A percentile compares a stretch with the other conserved stretches of the same genome.
Conservation (phyloP, 129 eudicot species). For the Flaveria ramosissima region DNA sequence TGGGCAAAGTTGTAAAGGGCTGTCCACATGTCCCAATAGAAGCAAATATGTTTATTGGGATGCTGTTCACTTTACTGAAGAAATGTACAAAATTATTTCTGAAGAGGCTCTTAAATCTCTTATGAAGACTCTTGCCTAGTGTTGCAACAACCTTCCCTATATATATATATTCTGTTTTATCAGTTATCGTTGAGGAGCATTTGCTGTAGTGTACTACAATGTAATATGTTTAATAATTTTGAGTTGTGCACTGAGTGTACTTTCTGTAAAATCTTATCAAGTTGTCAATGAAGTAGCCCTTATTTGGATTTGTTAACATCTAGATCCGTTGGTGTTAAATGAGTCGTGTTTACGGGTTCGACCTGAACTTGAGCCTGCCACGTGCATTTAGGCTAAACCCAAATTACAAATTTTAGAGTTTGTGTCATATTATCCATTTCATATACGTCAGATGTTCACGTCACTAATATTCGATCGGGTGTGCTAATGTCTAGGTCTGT, state of each 20-base stretch:
- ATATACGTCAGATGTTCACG: no score
- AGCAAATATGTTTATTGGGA: conserved; percentile 61
- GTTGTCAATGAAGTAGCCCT: neutral
- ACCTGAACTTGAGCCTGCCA: neutral
- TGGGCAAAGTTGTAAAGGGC: conserved; percentile 49
- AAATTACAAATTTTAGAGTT: no score
- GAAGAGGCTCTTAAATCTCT: conserved; percentile 42
- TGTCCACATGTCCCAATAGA: conserved; percentile 47
- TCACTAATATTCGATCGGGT: no score
- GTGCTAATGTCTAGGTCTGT: no score
- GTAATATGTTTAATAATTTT: neutral
- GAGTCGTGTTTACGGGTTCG: neutral
- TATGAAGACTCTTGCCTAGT: conserved; percentile 23
- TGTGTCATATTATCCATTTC: no score
- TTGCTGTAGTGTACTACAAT: conserved; percentile 3
- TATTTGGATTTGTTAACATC: neutral
- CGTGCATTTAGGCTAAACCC: no score
- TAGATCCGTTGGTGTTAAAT: neutral
- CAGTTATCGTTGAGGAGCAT: neutral
- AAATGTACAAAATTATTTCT: conserved; percentile 52
- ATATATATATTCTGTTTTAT: neutral
- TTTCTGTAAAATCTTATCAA: neutral
- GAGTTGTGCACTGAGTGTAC: neutral
- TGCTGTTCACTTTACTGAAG: conserved; percentile 60
- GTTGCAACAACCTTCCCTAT: neutral